Conservation (phyloP, 768 basidiomycete genomes). For the Pleurotus cornucopiae region DNA sequence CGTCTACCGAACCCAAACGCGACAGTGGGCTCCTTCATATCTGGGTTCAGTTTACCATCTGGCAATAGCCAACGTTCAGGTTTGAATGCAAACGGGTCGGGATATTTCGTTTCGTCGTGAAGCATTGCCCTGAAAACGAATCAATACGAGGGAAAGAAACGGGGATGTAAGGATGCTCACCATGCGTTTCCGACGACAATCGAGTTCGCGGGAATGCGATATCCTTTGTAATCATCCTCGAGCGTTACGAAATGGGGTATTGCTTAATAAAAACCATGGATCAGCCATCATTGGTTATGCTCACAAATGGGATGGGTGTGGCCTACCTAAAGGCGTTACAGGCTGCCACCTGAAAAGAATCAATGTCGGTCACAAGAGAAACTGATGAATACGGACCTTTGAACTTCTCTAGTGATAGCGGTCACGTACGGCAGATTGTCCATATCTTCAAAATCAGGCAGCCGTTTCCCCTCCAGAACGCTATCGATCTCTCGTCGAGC, state of each 20-base stretch:
- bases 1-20: slow-evolving; percentile 31
- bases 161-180: slow-evolving; percentile 12
- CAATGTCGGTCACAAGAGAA: neutral
- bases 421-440: slow-evolving; percentile 16
- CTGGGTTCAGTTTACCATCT: slow-evolving; percentile 9
- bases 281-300: neutral
- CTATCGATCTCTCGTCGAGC: slow-evolving; percentile 23
- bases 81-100: slow-evolving; percentile 46
- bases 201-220: slow-evolving; percentile 38
- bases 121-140: slow-evolving; percentile 33
- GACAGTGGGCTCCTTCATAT: slow-evolving; percentile 15
- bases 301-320: neutral
- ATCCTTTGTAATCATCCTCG: slow-evolving; percentile 43
- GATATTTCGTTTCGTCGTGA: slow-evolving; percentile 47
- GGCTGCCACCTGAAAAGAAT: neutral
- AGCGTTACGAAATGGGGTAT: slow-evolving; percentile 28
- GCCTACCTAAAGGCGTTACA: slow-evolving; percentile 1
- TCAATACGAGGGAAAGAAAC: neutral
- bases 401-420: slow-evolving; percentile 18
- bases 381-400: slow-evolving; percentile 9
- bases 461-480: slow-evolving; percentile 16
- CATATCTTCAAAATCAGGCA: slow-evolving; percentile 19
- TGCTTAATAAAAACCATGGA: slow-evolving; percentile 12
- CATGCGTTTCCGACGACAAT: slow-evolving; percentile 32
- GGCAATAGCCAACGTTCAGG: slow-evolving; percentile 50